These are phyloP conservation scores for Rhinocladiella similis DNA, from an alignment of 2,329 filamentous ascomycete genomes.

Conservation along the genomic window DNA sequence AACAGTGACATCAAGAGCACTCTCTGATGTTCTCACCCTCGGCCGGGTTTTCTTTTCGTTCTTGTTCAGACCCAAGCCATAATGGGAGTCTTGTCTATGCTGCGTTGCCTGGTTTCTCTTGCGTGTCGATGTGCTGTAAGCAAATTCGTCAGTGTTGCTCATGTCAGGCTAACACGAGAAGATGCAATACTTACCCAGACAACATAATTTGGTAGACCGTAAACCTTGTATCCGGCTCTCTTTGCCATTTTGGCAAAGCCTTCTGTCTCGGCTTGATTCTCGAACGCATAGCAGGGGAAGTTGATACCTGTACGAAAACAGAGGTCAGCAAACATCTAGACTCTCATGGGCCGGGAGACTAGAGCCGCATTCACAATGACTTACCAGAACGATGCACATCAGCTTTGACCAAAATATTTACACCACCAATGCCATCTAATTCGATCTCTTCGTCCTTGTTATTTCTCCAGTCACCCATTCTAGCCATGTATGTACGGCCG, in stretches of 20 bases:
- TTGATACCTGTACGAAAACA: constrained; percentile 71
- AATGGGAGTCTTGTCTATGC: constrained; percentile 5
- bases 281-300: constrained; percentile 93
- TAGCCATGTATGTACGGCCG: constrained; percentile 83
- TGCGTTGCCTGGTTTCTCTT: constrained; percentile 84
- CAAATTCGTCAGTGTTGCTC: background rate
- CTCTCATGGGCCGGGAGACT: background rate
- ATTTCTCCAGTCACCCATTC: constrained; percentile 86
- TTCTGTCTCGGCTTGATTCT: constrained; percentile 98
- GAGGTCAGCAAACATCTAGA: constrained; percentile 26
- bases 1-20: too few relatives aligned
- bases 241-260: constrained; percentile 99
- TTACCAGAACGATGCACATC: constrained; percentile 92
- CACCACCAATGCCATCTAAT: constrained; percentile 93
- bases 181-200: constrained; percentile 63
- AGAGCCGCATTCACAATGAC: constrained; percentile 30
- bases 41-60: background rate
- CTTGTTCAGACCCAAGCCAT: background rate
- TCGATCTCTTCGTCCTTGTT: constrained; percentile 91
- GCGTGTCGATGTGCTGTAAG: constrained; percentile 79
- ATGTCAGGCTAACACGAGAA: background rate
- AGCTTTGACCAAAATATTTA: constrained; percentile 96
- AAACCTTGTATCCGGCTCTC: constrained; percentile 86
- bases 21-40: too few relatives aligned
- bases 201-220: constrained; percentile 93